These are phyloP conservation scores for Porpolomopsis calyptriformis DNA, from an alignment of 768 basidiomycete species.

Conservation along the genomic window DNA sequence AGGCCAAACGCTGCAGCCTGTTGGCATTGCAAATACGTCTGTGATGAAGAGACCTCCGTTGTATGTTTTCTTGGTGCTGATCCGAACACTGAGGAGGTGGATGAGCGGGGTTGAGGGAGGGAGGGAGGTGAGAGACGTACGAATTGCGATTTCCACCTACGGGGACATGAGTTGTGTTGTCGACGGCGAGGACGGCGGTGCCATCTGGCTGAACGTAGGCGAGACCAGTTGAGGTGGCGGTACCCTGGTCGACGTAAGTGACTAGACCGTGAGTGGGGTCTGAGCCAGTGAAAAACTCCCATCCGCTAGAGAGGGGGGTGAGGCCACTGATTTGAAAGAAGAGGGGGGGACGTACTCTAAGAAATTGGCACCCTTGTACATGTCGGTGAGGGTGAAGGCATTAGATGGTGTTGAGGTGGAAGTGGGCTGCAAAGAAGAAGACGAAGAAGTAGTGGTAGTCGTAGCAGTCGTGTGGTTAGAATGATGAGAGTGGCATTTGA, in stretches of 20 bases:
- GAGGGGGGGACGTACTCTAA: conserved; percentile 35
- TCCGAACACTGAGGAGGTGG: conserved; percentile 45
- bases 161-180: conserved; percentile 38
- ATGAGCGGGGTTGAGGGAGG: neutral
- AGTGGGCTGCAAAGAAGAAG: neutral
- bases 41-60: conserved; percentile 64
- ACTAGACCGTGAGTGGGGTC: conserved; percentile 71
- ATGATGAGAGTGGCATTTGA: neutral
- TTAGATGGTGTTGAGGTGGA: conserved; percentile 10
- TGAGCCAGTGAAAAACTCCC: conserved; percentile 49
- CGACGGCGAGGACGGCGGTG: conserved; percentile 52
- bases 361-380: conserved; percentile 43
- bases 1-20: conserved; percentile 59
- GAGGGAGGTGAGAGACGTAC: conserved; percentile 22
- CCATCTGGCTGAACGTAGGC: conserved; percentile 52
- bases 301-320: conserved; percentile 34
- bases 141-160: conserved; percentile 46
- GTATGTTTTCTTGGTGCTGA: conserved; percentile 52
- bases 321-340: neutral
- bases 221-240: conserved; percentile 43
- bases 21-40: conserved; percentile 61
- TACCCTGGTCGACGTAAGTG: conserved; percentile 37
- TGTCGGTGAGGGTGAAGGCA: conserved; percentile 19
- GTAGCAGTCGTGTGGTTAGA: neutral
- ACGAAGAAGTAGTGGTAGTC: neutral